phyloP scores from a whole-genome alignment of 441 rosid genomes.

The Metrosideros polymorpha region DNA sequence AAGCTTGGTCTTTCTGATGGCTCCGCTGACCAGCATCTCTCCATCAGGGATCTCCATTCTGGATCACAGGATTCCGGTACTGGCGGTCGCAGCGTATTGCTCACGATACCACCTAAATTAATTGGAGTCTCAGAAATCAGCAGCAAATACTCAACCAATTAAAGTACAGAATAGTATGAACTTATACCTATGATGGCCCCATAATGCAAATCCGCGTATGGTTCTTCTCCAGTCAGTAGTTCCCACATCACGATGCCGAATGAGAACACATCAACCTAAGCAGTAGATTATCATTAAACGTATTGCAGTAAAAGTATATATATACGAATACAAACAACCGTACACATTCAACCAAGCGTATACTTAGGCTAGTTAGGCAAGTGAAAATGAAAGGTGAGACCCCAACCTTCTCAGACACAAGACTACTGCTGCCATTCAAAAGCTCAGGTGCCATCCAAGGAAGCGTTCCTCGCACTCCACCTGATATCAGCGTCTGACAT shows the following conservation, averaged over 20 bases:
- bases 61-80: constrained; percentile 47
- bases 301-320: background rate
- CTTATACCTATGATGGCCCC: constrained; percentile 49
- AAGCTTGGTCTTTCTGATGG: constrained; percentile 50
- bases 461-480: constrained; percentile 69
- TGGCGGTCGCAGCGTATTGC: constrained; percentile 54
- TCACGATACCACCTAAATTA: constrained; percentile 51
- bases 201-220: constrained; percentile 61
- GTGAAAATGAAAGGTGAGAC: background rate
- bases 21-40: constrained; percentile 61
- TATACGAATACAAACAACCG: background rate
- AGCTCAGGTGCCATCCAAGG: constrained; percentile 79
- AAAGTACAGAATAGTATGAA: background rate
- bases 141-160: background rate
- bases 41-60: constrained; percentile 61
- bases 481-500: constrained; percentile 59
- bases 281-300: background rate
- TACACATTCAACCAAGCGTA: background rate
- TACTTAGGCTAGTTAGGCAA: background rate
- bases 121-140: background rate
- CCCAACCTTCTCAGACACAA: constrained; percentile 58
- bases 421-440: constrained; percentile 57
- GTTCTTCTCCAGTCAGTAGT: constrained; percentile 65
- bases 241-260: constrained; percentile 68
- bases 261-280: constrained; percentile 66